phyloP scores from a whole-genome alignment of 441 rosid genomes.

The Eugenia klotzschiana region DNA sequence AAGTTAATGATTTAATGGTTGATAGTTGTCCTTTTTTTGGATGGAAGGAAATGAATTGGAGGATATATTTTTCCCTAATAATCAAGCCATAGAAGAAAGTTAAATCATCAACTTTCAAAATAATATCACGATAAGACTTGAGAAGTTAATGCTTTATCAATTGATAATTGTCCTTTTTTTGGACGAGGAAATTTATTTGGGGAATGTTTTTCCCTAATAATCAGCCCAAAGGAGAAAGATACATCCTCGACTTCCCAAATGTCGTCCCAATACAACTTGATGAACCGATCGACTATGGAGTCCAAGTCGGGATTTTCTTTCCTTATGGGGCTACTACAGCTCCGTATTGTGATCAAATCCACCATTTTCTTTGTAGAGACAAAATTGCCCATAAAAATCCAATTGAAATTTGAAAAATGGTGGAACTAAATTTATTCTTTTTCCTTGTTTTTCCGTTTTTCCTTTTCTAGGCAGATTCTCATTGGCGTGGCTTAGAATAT shows the following conservation, averaged over 20 bases:
- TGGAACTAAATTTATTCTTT: not conserved
- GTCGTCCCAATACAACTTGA: not conserved
- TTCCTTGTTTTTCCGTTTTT: not conserved
- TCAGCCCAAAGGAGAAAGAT: too few species aligned
- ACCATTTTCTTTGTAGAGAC: not conserved
- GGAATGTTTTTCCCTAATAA: too few species aligned
- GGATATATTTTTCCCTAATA: not conserved
- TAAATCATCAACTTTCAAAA: not conserved
- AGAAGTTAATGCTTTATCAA: too few species aligned
- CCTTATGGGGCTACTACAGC: not conserved
- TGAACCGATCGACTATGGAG: not conserved
- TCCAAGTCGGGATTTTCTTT: not conserved
- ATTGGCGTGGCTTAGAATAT: not conserved
- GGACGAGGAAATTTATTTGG: too few species aligned
- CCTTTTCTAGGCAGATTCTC: not conserved
- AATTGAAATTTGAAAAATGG: not conserved
- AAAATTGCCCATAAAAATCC: not conserved
- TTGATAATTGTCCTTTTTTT: too few species aligned
- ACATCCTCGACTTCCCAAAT: too few species aligned
- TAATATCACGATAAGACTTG: not conserved
- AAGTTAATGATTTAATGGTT: too few species aligned
- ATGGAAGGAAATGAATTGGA: not conserved
- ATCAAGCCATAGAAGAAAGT: not conserved
- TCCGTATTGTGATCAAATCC: not conserved
- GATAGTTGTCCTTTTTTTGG: too few species aligned